phyloP scores from a whole-genome alignment of 345 rosid species.

The Camelina laxa region DNA sequence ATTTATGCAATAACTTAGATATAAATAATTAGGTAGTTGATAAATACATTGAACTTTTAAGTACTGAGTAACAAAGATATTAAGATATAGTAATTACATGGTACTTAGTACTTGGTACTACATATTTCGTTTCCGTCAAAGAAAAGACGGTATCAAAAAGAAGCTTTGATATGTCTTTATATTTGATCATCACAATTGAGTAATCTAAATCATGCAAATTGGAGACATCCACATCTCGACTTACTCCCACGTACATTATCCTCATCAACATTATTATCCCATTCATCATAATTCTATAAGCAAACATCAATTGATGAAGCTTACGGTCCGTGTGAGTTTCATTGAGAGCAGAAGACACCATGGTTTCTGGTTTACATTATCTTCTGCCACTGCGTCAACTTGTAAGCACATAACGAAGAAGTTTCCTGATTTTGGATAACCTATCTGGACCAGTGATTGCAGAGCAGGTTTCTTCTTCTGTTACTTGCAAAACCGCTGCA shows the following conservation, averaged over 20 bases:
- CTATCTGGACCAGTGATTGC: conserved; percentile 68
- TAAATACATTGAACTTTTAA: too few species aligned
- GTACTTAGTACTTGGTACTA: conserved; percentile 40
- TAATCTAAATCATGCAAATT: conserved; percentile 81
- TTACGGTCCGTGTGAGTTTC: conserved; percentile 72
- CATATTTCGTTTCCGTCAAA: conserved; percentile 92
- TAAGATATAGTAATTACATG: too few species aligned
- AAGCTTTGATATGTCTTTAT: conserved; percentile 93
- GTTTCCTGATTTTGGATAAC: conserved; percentile 66
- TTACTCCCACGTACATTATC: conserved; percentile 50
- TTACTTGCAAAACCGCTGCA: conserved; percentile 85
- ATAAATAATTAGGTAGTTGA: too few species aligned
- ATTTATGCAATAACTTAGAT: too few species aligned
- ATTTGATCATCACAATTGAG: conserved; percentile 72
- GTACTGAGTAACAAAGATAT: too few species aligned
- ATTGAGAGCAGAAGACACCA: conserved; percentile 53
- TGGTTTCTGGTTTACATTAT: conserved; percentile 63
- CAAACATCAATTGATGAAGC: conserved; percentile 98
- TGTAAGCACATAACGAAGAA: conserved; percentile 72
- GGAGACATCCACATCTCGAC: conserved; percentile 73
- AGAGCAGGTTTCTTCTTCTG: conserved; percentile 65
- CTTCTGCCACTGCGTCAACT: conserved; percentile 60
- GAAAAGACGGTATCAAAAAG: conserved; percentile 86
- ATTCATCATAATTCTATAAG: conserved; percentile 76
- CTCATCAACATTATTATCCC: conserved; percentile 46